Base-by-base conservation (phyloP, 2,329 filamentous ascomycete species). In the Emmonsia crescens region DNA sequence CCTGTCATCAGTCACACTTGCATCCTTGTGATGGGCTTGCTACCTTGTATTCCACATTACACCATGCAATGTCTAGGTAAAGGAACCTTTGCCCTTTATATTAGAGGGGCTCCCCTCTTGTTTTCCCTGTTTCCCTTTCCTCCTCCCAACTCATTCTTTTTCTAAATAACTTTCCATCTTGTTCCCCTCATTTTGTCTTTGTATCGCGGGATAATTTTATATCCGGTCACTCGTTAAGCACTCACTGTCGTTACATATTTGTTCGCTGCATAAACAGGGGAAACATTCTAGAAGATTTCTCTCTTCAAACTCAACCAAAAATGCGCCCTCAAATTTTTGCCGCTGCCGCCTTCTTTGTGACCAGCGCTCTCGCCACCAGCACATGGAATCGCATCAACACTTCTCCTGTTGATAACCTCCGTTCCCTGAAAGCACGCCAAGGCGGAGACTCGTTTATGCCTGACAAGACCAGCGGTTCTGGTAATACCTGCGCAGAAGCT, bases 401-500 rank as follows among this genome's bases (percentile, higher is more conserved):
- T 31, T 14, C 27, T 42, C 14, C 57, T 38, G 44, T 27, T 51
- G 29, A 57, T 19, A 42, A 9, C n/a, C 14, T 57, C 44, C 51
- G 40, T 33, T 24, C n/a, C 6, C 42, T 61, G 16, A 61, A 40
- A n/a, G 44, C 29, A 19, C 60, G 60, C 21, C 60, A 61, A 36
- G 38, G 27, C 12, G 61, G 51, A 40, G 59, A 48, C 14, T 63
- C 61, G 19, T 66, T 66, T 55, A 60, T 42, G 4, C 64, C 64
- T 21, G 63, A 61, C 4, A 56, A 60, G 29, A 33, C 38, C 21
- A 60, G 57, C 12, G 60, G 60, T 12, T 60, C 38, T 14, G 64
- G 64, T 21, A 24, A 36, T 12, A 62, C 29, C 54, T 66, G 64
- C 44, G 55, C 24, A 29, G 62, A 63, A 21, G 65, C 64, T 42